phyloP scores from a whole-genome alignment of 2,329 filamentous ascomycete species.

The Talaromyces sp. region DNA sequence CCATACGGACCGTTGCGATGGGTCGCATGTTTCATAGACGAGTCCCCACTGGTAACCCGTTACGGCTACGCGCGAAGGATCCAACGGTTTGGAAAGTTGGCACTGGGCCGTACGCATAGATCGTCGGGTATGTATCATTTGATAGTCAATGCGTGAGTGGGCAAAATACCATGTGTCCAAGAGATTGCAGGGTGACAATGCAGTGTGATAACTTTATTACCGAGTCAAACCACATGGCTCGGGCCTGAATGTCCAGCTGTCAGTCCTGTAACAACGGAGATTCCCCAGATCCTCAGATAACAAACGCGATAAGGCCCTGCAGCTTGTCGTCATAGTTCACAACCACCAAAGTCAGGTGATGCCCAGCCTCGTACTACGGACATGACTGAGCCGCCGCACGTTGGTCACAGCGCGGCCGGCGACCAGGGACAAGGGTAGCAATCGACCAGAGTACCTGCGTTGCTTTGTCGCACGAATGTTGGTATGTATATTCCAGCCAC shows the following conservation, averaged over 20 bases:
- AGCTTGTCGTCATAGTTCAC: constrained; percentile 7
- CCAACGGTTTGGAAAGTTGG: not conserved
- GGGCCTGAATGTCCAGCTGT: not conserved
- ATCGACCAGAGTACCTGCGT: not conserved
- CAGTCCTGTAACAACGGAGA: not conserved
- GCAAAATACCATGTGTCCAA: not conserved
- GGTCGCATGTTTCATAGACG: no score
- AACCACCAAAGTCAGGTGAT: constrained; percentile 2
- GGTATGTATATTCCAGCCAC: not conserved
- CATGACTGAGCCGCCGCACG: not conserved
- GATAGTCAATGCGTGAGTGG: not conserved
- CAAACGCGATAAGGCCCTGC: not conserved
- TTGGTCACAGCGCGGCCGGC: not conserved
- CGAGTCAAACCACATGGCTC: not conserved
- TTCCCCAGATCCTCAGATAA: not conserved
- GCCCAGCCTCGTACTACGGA: not conserved
- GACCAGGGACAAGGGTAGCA: not conserved
- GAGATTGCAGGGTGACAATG: not conserved
- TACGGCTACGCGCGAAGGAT: not conserved
- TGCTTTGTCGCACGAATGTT: not conserved
- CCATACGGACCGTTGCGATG: no score
- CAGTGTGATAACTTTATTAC: not conserved
- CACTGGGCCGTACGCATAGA: not conserved
- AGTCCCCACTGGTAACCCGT: not conserved
- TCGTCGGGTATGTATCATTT: not conserved